Percentiles rank a stretch among this genome's conserved stretches.
Conservation (phyloP, 768 basidiomycete species). For the Mycena kentingensis region DNA sequence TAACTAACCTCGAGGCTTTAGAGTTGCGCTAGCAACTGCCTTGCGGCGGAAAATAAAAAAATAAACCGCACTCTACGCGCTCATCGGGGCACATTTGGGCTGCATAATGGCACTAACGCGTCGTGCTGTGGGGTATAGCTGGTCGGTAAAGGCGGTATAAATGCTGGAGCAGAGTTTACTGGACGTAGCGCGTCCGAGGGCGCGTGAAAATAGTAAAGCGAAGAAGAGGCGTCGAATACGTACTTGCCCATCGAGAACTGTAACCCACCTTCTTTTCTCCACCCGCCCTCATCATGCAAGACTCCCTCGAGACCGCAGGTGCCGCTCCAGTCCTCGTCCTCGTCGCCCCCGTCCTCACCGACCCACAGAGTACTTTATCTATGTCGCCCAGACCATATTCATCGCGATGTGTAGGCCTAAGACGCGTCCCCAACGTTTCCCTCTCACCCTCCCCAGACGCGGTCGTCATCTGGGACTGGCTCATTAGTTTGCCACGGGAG, state of each 20-base stretch:
- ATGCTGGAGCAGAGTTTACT: constrained; percentile 9
- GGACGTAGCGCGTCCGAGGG: constrained; percentile 20
- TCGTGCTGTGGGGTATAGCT: no score
- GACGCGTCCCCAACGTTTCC: neutral
- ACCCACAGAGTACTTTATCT: constrained; percentile 75
- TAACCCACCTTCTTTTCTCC: constrained; percentile 18
- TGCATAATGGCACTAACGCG: no score
- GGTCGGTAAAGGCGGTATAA: constrained; percentile 12
- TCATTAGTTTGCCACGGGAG: constrained; percentile 75
- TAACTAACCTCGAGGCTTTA: constrained; percentile 1
- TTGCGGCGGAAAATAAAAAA: neutral
- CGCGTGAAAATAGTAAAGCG: constrained; percentile 14
- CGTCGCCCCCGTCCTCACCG: constrained; percentile 42
- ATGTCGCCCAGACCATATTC: constrained; percentile 54
- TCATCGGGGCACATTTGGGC: no score
- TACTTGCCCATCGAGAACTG: constrained; percentile 2
- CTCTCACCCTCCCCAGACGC: constrained; percentile 51
- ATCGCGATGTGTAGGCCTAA: constrained; percentile 71
- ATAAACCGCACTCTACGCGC: no score
- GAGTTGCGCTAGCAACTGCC: neutral
- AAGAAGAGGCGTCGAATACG: constrained; percentile 15
- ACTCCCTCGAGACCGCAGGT: constrained; percentile 24
- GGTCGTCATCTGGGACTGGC: constrained; percentile 85
- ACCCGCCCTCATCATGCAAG: constrained; percentile 31
- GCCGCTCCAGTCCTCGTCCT: neutral